Evolutionary conservation across 176 grass and related monocot species (phyloP).

Genomic region (Aegilops speltoides): DNA sequence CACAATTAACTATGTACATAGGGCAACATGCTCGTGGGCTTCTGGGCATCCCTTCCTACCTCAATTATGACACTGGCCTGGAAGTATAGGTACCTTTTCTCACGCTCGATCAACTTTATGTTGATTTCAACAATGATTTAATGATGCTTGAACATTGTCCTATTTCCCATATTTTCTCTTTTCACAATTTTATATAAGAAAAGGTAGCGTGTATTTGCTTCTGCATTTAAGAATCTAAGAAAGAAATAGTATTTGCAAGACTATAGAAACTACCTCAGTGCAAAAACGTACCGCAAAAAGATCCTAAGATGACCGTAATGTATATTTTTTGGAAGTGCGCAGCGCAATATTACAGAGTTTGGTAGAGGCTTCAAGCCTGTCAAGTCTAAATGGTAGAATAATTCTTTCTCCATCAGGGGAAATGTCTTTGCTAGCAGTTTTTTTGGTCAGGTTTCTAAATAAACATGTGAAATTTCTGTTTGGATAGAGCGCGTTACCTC

Average conservation of each 20-base stretch:
- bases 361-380: neutral
- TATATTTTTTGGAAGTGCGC: neutral
- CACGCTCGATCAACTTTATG: slow-evolving; percentile 30
- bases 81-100: slow-evolving; percentile 32
- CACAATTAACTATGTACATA: slow-evolving; percentile 27
- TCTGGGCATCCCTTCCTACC: slow-evolving; percentile 3
- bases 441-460: slow-evolving; percentile 1
- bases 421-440: neutral
- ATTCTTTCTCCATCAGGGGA: neutral
- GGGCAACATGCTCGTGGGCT: slow-evolving; percentile 20
- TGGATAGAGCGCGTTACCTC: slow-evolving; percentile 47
- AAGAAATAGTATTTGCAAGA: neutral
- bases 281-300: neutral
- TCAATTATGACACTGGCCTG: slow-evolving; percentile 25
- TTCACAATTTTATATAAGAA: slow-evolving; percentile 15
- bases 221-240: slow-evolving; percentile 13
- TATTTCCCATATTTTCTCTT: slow-evolving; percentile 1
- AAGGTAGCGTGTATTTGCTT: neutral
- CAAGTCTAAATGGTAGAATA: neutral
- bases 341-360: neutral
- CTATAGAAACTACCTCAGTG: neutral
- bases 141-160: slow-evolving; percentile 4
- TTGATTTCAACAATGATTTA: slow-evolving; percentile 23
- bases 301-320: neutral
- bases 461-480: slow-evolving; percentile 7